Evolutionary conservation across 1,139 yeast genomes (phyloP).

Genomic region (Hemisphaericaspora subhashii): DNA sequence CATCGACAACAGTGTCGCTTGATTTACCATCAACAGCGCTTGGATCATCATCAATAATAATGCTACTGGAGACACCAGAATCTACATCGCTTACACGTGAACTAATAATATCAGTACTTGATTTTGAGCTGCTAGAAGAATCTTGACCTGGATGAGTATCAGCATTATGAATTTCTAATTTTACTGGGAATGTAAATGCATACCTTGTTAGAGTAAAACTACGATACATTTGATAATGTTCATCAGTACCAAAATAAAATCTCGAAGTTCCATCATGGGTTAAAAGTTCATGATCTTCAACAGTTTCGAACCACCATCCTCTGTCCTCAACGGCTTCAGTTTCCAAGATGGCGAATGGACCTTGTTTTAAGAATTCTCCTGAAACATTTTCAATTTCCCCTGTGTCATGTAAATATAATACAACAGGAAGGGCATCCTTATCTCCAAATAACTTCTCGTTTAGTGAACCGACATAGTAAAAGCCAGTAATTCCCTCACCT

Average conservation of each 20-base stretch:
- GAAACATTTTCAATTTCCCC: constrained; percentile 1
- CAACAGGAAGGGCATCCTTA: neutral
- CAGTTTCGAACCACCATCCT: neutral
- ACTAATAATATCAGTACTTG: neutral
- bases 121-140: neutral
- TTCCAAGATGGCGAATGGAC: neutral
- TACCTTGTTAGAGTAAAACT: neutral
- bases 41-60: too few relatives aligned
- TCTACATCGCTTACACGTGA: too few relatives aligned
- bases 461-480: neutral
- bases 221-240: neutral
- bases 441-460: neutral
- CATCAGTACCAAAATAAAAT: constrained; percentile 2
- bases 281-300: constrained; percentile 2
- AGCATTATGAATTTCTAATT: constrained; percentile 1
- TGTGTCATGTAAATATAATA: neutral
- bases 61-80: too few relatives aligned
- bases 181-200: neutral
- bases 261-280: neutral
- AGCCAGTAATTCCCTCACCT: neutral
- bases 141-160: neutral
- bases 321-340: neutral
- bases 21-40: neutral
- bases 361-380: neutral
- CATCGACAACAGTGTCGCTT: neutral